A percentile compares a stretch with the other conserved stretches of the same genome.
Conservation (phyloP, 2,329 filamentous ascomycete genomes). For the Verticillium albo-atrum region DNA sequence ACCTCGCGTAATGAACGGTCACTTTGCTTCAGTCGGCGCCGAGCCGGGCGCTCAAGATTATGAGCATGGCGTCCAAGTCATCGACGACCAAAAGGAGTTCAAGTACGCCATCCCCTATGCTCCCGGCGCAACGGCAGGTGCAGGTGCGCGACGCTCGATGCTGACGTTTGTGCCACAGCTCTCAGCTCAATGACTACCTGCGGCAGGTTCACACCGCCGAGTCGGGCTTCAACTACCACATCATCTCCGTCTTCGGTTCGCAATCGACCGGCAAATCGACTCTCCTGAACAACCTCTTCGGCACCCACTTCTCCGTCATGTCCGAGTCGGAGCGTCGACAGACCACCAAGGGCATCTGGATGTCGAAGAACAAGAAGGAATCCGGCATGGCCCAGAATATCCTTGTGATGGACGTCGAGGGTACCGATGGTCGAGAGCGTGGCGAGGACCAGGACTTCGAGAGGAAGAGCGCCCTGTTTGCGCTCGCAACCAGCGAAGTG, state of each 20-base stretch:
- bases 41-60: constrained; percentile 63
- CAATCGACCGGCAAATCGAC: constrained; percentile 99
- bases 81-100: constrained; percentile 94
- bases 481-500: constrained; percentile 94
- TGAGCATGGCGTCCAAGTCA: constrained; percentile 93
- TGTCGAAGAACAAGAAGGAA: constrained; percentile 88
- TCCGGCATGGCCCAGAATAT: constrained; percentile 90
- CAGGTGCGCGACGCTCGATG: not conserved
- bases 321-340: constrained; percentile 89
- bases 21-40: constrained; percentile 71
- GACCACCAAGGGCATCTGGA: constrained; percentile 99
- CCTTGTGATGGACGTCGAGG: constrained; percentile 98
- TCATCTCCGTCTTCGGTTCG: constrained; percentile 97
- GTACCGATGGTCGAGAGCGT: constrained; percentile 91
- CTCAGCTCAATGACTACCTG: constrained; percentile 77
- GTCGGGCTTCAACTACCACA: constrained; percentile 97
- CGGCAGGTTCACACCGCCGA: constrained; percentile 73
- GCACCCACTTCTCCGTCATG: constrained; percentile 97
- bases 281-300: constrained; percentile 90
- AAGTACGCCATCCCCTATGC: constrained; percentile 58
- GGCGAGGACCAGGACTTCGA: constrained; percentile 99
- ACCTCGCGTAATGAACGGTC: constrained; percentile 61
- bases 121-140: not conserved
- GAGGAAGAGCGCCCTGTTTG: constrained; percentile 95
- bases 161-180: constrained; percentile 38